phyloP scores from a whole-genome alignment of 2,329 filamentous ascomycete species.

The Penicillium sclerotigenum region DNA sequence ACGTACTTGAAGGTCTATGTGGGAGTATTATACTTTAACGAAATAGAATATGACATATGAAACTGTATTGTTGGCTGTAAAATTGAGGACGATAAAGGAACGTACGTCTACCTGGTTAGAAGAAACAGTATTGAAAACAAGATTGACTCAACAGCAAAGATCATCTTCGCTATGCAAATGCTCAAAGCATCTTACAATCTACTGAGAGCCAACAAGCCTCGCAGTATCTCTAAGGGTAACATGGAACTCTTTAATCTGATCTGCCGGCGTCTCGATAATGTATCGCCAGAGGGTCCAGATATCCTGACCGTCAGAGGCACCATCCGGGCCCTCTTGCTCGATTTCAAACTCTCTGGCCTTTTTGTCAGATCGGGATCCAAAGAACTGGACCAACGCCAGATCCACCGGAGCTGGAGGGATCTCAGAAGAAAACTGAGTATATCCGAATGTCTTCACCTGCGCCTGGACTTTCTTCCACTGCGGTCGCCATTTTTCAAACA shows the following conservation, averaged over 20 bases:
- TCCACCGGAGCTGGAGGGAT: background rate
- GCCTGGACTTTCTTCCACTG: background rate
- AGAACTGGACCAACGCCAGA: background rate
- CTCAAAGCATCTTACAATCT: background rate
- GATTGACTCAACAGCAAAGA: background rate
- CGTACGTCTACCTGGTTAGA: background rate
- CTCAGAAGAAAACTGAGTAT: background rate
- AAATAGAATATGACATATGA: background rate
- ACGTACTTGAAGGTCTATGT: background rate
- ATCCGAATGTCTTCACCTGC: background rate
- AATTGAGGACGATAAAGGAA: too few species aligned
- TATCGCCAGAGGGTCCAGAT: constrained; percentile 3
- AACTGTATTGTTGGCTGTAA: background rate
- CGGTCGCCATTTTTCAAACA: background rate
- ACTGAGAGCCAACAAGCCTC: background rate
- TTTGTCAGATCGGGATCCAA: background rate
- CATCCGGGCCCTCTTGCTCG: background rate
- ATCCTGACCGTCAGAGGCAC: background rate
- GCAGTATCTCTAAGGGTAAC: background rate
- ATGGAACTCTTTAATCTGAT: background rate
- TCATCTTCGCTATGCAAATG: background rate
- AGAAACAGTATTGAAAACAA: background rate
- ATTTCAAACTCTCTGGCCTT: background rate
- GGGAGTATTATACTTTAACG: background rate
- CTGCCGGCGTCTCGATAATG: background rate